These are phyloP conservation scores for Macadamia integrifolia DNA, from an alignment of 164 flowering plant genomes.

Conservation along the genomic window DNA sequence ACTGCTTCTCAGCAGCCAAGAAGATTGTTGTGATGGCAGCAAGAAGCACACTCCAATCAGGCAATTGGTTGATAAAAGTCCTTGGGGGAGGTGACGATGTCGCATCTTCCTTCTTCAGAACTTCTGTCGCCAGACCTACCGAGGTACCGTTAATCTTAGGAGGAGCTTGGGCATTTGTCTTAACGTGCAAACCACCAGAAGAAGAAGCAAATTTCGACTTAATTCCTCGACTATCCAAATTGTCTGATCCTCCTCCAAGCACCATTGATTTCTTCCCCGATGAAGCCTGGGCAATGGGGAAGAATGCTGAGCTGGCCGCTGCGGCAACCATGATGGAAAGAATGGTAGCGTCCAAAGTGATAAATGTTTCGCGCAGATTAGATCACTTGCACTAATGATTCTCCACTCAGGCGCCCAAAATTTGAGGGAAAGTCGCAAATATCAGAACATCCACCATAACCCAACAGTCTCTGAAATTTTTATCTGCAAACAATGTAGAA, in stretches of 20 bases:
- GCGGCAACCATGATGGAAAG: slow-evolving; percentile 54
- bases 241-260: slow-evolving; percentile 48
- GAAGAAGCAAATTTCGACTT: slow-evolving; percentile 38
- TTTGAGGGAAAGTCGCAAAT: neutral
- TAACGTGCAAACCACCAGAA: slow-evolving; percentile 65
- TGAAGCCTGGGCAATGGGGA: slow-evolving; percentile 28
- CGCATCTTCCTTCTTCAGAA: slow-evolving; percentile 34
- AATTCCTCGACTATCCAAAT: slow-evolving; percentile 41
- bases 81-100: slow-evolving; percentile 48
- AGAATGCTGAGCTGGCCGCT: slow-evolving; percentile 67
- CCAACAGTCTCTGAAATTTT: neutral
- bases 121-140: slow-evolving; percentile 35
- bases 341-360: slow-evolving; percentile 3
- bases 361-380: neutral
- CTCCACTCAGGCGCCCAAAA: neutral
- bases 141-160: slow-evolving; percentile 71
- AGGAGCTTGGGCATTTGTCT: slow-evolving; percentile 79
- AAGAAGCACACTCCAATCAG: slow-evolving; percentile 99
- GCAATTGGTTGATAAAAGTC: slow-evolving; percentile 80
- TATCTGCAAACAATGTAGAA: slow-evolving; percentile 1
- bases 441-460: slow-evolving; percentile 1
- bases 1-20: slow-evolving; percentile 97
- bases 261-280: slow-evolving; percentile 29
- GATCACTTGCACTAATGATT: neutral
- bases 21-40: slow-evolving; percentile 90